Percentiles rank a stretch among this genome's conserved stretches.
Conservation (phyloP, 805 yeast genomes). For the Metschnikowia lunata region DNA sequence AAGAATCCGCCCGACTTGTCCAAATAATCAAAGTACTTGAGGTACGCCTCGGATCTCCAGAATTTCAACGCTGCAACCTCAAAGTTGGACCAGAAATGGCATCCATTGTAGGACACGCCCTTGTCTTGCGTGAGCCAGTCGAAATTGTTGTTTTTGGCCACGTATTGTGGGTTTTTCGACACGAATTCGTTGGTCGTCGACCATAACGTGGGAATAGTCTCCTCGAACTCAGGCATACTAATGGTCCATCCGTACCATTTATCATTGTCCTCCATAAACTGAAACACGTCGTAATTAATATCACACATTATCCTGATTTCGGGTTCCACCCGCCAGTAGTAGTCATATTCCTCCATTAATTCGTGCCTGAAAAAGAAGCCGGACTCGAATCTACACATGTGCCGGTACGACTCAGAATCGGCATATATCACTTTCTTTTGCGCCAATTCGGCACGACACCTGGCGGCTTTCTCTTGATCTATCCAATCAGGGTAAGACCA, state of each 20-base stretch:
- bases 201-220: neutral
- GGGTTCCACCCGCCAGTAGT: neutral
- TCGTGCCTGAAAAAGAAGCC: neutral
- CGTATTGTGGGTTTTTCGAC: neutral
- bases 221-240: neutral
- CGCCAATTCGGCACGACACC: neutral
- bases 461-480: neutral
- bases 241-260: neutral
- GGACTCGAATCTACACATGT: neutral
- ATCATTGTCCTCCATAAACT: neutral
- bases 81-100: conserved; percentile 90
- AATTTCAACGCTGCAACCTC: conserved; percentile 72
- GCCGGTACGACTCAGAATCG: neutral
- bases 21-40: conserved; percentile 46
- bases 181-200: neutral
- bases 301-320: neutral
- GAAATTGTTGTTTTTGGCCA: conserved; percentile 32
- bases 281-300: neutral
- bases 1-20: neutral
- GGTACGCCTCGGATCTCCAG: conserved; percentile 55
- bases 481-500: neutral
- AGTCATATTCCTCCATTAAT: neutral
- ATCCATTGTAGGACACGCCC: conserved; percentile 70
- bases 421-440: neutral
- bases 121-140: conserved; percentile 65